These are phyloP conservation scores for Seminavis robusta DNA, from an alignment of 108 stramenopile species.

Conservation along the genomic window DNA sequence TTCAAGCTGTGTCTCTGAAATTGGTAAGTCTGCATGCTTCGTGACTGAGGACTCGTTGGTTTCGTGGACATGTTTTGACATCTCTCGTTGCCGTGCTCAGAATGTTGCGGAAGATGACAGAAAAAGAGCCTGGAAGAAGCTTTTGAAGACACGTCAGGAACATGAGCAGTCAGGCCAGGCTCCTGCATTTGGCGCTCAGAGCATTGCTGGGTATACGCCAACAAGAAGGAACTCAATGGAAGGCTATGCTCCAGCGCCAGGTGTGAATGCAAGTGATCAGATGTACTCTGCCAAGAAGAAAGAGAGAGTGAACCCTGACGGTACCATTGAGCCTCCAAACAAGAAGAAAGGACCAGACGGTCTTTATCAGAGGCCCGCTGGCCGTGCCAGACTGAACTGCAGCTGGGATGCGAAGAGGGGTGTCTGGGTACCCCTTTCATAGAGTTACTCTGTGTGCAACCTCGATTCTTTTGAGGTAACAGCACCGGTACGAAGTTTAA, in stretches of 20 bases:
- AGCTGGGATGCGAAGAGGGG: constrained; percentile 79
- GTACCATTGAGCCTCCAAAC: constrained; percentile 75
- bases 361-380: constrained; percentile 60
- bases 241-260: constrained; percentile 3
- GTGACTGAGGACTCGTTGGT: too few species aligned
- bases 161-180: too few species aligned
- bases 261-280: constrained; percentile 55
- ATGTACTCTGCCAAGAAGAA: constrained; percentile 48
- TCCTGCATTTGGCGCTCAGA: too few species aligned
- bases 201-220: constrained; percentile 22
- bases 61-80: constrained; percentile 13
- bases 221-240: background rate
- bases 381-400: constrained; percentile 75
- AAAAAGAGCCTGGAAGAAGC: constrained; percentile 15
- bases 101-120: constrained; percentile 14
- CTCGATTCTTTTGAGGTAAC: too few species aligned
- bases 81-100: constrained; percentile 21
- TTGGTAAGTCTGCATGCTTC: constrained; percentile 9
- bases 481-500: too few species aligned
- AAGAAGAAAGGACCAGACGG: constrained; percentile 60
- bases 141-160: too few species aligned
- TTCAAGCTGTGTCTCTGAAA: constrained; percentile 16
- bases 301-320: constrained; percentile 59
- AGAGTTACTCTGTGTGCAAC: too few species aligned
- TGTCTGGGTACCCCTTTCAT: constrained; percentile 78